These are phyloP conservation scores for Monosporascus sp. DNA, from an alignment of 2,329 filamentous ascomycete genomes.

Conservation along the genomic window DNA sequence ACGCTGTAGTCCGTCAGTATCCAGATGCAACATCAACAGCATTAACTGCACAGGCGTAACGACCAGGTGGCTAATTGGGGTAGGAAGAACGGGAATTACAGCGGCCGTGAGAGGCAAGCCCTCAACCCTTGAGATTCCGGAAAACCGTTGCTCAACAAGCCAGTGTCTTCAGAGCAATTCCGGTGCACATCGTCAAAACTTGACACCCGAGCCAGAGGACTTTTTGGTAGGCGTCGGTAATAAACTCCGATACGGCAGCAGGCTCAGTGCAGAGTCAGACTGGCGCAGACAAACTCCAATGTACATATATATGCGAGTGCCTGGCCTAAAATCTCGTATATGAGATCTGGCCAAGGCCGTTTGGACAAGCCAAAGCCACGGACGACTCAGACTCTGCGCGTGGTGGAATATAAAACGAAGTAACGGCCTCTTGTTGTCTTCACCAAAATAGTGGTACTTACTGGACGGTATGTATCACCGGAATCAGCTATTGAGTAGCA, in stretches of 20 bases:
- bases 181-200: background rate
- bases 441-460: slow-evolving; percentile 17
- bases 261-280: background rate
- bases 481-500: slow-evolving; percentile 47
- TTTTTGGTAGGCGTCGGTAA: background rate
- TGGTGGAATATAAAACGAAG: background rate
- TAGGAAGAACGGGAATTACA: too few relatives aligned
- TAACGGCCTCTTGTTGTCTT: background rate
- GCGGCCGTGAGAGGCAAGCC: too few relatives aligned
- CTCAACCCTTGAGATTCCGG: too few relatives aligned
- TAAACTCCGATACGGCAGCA: background rate
- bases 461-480: slow-evolving; percentile 57
- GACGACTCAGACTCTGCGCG: background rate
- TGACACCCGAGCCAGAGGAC: background rate
- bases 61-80: too few relatives aligned
- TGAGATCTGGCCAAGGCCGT: background rate
- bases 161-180: background rate
- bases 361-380: background rate
- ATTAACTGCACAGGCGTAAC: too few relatives aligned
- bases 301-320: background rate
- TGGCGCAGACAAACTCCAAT: background rate
- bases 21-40: slow-evolving; percentile 11
- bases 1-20: slow-evolving; percentile 52
- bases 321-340: background rate
- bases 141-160: background rate